phyloP scores from a whole-genome alignment of 306 rosid species.

The Hippophae gyantsensis region DNA sequence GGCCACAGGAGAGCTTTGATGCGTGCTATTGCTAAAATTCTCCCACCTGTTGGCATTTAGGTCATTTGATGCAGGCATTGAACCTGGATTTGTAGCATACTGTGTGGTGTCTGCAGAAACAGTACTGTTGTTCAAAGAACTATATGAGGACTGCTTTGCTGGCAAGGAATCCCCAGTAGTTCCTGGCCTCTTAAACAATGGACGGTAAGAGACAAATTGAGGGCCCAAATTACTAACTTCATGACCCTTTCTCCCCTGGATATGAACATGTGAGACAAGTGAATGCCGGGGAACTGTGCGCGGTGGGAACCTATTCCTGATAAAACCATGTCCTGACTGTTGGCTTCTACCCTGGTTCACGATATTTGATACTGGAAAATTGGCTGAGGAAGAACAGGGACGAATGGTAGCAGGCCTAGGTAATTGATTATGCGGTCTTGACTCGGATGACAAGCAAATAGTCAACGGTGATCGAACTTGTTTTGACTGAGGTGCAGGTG shows the following conservation, averaged over 20 bases:
- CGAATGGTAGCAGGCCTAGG: conserved; percentile 20
- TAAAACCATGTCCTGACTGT: conserved; percentile 17
- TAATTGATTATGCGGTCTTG: conserved; percentile 23
- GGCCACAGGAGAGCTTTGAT: conserved; percentile 17
- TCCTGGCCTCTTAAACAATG: conserved; percentile 26
- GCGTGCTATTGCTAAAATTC: conserved; percentile 7
- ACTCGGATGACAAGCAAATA: conserved; percentile 24
- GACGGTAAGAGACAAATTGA: conserved; percentile 13
- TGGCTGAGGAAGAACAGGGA: conserved; percentile 21
- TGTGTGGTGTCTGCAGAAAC: conserved; percentile 18
- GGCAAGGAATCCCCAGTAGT: conserved; percentile 11
- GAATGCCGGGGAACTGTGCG: conserved; percentile 16
- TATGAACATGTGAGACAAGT: conserved; percentile 28
- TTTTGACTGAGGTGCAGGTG: conserved; percentile 11
- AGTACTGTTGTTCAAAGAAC: conserved; percentile 20
- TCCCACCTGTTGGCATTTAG: conserved; percentile 15
- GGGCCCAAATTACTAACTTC: conserved; percentile 20
- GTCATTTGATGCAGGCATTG: conserved; percentile 19
- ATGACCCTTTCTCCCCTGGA: conserved; percentile 30
- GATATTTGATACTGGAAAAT: conserved; percentile 19
- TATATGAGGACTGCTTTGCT: conserved; percentile 12
- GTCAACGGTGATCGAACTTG: conserved; percentile 17
- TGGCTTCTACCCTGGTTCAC: conserved; percentile 27
- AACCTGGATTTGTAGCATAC: conserved; percentile 11
- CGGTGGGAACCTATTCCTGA: conserved; percentile 26